A percentile compares a stretch with the other conserved stretches of the same genome.
Evolutionary conservation across 768 basidiomycete species (phyloP).

Genomic region (Suillus discolor): DNA sequence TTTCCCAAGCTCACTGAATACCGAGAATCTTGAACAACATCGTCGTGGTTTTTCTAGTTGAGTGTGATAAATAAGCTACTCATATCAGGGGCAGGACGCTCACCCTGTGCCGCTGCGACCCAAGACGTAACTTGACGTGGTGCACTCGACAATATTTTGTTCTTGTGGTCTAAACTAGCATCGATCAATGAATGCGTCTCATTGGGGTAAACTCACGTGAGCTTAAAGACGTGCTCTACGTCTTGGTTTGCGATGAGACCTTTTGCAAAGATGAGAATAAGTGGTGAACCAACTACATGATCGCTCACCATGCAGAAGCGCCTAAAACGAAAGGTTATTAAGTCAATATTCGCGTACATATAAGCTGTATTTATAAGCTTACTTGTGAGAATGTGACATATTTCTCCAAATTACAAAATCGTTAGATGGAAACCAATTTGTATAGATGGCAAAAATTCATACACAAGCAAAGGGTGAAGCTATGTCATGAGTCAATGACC

Average conservation of each 20-base stretch:
- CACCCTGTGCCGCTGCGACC: slow-evolving; percentile 79
- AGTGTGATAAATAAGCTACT: not conserved
- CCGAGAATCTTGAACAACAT: slow-evolving; percentile 78
- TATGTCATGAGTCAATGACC: slow-evolving; percentile 21
- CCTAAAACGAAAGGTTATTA: slow-evolving; percentile 14
- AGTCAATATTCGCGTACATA: not conserved
- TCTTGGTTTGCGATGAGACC: slow-evolving; percentile 28
- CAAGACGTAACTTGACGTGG: slow-evolving; percentile 62
- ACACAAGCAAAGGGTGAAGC: slow-evolving; percentile 66
- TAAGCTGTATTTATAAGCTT: not conserved
- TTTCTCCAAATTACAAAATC: slow-evolving; percentile 44
- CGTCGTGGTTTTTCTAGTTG: slow-evolving; percentile 67
- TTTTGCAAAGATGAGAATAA: slow-evolving; percentile 7
- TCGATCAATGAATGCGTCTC: slow-evolving; percentile 18
- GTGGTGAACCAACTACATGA: not conserved
- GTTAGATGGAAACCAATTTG: slow-evolving; percentile 33
- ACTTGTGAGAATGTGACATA: slow-evolving; percentile 33
- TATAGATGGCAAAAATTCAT: slow-evolving; percentile 18
- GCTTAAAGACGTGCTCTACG: slow-evolving; percentile 28
- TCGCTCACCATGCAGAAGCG: slow-evolving; percentile 23
- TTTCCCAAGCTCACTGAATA: slow-evolving; percentile 58
- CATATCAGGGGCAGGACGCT: slow-evolving; percentile 11
- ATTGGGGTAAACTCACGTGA: slow-evolving; percentile 19
- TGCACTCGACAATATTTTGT: slow-evolving; percentile 60
- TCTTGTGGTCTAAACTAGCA: slow-evolving; percentile 43